Base-by-base conservation (phyloP, 352 stramenopile species). In the Phytophthora europaea region DNA sequence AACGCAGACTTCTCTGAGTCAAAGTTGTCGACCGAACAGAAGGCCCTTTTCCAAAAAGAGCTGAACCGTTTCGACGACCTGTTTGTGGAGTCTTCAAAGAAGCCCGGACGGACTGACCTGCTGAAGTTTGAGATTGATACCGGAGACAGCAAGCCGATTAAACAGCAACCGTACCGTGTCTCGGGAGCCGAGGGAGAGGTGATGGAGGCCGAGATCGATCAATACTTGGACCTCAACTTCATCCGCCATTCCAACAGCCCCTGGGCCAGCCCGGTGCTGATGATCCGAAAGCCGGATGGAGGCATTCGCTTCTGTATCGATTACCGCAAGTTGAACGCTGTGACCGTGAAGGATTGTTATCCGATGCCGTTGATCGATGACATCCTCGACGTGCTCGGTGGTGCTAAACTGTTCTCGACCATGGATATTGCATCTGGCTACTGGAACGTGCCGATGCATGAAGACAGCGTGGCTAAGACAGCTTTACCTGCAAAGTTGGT, bases 281-380 rank as follows among this genome's bases (percentile, higher is more conserved):
- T 64, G 26, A 31, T 31, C 26, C 26, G 26, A 2, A 31, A 31
- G 3, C 26, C 26, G 3, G 26, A 31, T 4, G 63, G 53, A 26
- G 63, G 63, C 6, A 59, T 70, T 20, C 63, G 43, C 2, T 64
- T 70, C 16, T 65, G 64, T 13, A 70, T 70, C 31, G 64, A 70
- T 31, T 70, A 70, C 12, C 28, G 55, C 2, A 20, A 20, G 15
- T 16, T 70, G 20, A 70, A 70, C 34, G 28, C 64, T 0, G 22
- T 70, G 6, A 70, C 54, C 4, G 26, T 64, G 3, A 59, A 64
- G 7, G 64, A 65, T 22, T 65, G 64, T 16, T 65, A 65, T 18
- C 31, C 54, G 0, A 64, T 65, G 47, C 45, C 64, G 2, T 33
- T 70, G 6, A 65, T 70, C 15, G 54, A 70, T 31, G 64, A 70